Percentiles rank a stretch among this genome's conserved stretches.
Evolutionary conservation across 371 early-diverging fungal species (phyloP).

Genomic region (Encephalitozoon romaleae): DNA sequence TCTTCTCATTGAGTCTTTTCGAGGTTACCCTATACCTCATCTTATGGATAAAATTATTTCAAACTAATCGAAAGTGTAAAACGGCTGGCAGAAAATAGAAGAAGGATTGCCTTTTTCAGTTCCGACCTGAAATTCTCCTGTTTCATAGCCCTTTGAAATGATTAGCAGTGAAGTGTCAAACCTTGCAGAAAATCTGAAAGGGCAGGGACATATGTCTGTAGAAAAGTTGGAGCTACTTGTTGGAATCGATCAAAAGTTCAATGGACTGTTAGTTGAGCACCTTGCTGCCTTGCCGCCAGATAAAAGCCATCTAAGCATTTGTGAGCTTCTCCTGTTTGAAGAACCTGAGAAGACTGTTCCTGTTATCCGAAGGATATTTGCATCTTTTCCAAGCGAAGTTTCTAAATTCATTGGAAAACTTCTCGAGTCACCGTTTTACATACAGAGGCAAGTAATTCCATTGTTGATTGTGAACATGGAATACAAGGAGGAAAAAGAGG

Average conservation of each 20-base stretch:
- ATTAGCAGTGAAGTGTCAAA: background rate
- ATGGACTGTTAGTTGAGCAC: background rate
- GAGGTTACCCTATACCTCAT: background rate
- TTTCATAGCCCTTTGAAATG: conserved; percentile 18
- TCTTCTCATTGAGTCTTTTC: conserved; percentile 1
- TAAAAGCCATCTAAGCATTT: background rate
- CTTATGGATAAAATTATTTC: background rate
- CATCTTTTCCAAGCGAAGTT: background rate
- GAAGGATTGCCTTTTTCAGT: background rate
- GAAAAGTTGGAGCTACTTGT: conserved; percentile 6
- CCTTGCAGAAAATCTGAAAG: background rate
- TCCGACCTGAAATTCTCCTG: background rate
- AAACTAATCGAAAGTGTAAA: background rate
- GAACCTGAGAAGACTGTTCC: background rate
- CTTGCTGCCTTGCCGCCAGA: background rate
- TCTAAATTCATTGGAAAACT: background rate
- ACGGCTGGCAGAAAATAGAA: background rate
- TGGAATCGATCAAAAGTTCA: conserved; percentile 5
- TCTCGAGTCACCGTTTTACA: conserved; percentile 11
- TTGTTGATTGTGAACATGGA: background rate
- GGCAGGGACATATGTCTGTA: background rate
- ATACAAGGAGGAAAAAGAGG: background rate
- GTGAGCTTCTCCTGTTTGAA: conserved; percentile 19
- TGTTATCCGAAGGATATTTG: conserved; percentile 9
- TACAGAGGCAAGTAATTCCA: conserved; percentile 22